Conservation (phyloP, 306 rosid species). For the Medicago ruthenica region DNA sequence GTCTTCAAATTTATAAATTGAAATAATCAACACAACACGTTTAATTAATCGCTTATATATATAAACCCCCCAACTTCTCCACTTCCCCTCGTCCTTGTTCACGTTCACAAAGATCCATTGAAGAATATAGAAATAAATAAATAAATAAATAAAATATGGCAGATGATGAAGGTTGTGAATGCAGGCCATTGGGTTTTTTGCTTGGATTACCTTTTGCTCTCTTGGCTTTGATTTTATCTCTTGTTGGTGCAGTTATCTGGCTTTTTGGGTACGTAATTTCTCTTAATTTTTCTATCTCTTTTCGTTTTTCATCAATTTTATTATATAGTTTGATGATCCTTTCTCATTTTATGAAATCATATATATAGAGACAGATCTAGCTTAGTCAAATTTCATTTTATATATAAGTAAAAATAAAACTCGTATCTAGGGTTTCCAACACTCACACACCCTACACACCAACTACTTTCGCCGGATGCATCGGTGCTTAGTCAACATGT, state of each 20-base stretch:
- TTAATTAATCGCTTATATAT: constrained; percentile 30
- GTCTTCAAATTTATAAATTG: not conserved
- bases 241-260: constrained; percentile 81
- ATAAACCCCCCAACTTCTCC: constrained; percentile 4
- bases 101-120: not conserved
- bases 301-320: not conserved
- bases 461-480: too few species aligned
- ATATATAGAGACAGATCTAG: not conserved
- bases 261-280: constrained; percentile 56
- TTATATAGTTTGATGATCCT: not conserved
- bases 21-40: constrained; percentile 41
- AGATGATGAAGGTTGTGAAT: constrained; percentile 60
- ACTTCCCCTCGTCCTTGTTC: not conserved
- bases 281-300: not conserved
- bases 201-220: constrained; percentile 85
- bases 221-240: constrained; percentile 64
- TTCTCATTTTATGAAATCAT: not conserved
- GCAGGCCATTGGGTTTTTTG: constrained; percentile 87
- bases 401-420: too few species aligned
- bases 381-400: not conserved
- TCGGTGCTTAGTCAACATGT: not conserved
- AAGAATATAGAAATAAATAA: not conserved
- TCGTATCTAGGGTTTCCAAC: too few species aligned
- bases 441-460: too few species aligned
- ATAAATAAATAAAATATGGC: constrained; percentile 43